phyloP scores from a whole-genome alignment of 140 eudicot genomes.

The Bidens hawaiensis region DNA sequence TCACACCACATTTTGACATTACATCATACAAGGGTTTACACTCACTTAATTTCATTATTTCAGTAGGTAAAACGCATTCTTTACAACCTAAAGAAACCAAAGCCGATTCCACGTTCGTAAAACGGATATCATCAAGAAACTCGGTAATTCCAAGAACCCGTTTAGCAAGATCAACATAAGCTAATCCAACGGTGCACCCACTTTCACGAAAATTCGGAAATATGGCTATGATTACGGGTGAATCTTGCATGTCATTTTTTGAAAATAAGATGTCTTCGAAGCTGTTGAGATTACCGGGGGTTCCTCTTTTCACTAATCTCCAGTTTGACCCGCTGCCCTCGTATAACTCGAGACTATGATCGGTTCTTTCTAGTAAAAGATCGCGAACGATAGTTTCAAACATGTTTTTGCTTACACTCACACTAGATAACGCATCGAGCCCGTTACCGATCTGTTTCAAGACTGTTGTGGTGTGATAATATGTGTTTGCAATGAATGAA shows the following conservation, averaged over 20 bases:
- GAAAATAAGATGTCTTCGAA: slow-evolving; percentile 90
- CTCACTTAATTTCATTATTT: slow-evolving; percentile 54
- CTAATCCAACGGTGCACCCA: slow-evolving; percentile 77
- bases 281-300: slow-evolving; percentile 91
- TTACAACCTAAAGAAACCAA: slow-evolving; percentile 92
- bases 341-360: slow-evolving; percentile 74
- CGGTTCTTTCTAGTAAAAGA: slow-evolving; percentile 89
- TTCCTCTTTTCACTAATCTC: slow-evolving; percentile 75
- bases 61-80: slow-evolving; percentile 82
- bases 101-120: slow-evolving; percentile 84
- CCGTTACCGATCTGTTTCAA: slow-evolving; percentile 83
- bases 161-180: slow-evolving; percentile 72
- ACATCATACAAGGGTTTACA: slow-evolving; percentile 63
- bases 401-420: slow-evolving; percentile 80
- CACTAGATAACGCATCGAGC: slow-evolving; percentile 72
- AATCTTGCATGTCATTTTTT: slow-evolving; percentile 93
- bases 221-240: slow-evolving; percentile 72
- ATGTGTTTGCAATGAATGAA: slow-evolving; percentile 73
- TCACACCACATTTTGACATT: slow-evolving; percentile 82
- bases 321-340: slow-evolving; percentile 94
- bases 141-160: slow-evolving; percentile 84
- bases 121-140: slow-evolving; percentile 85
- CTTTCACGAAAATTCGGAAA: slow-evolving; percentile 54
- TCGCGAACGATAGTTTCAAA: slow-evolving; percentile 86
- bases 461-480: slow-evolving; percentile 87